Percentiles rank a stretch among this genome's conserved stretches.
Conservation (phyloP, 169 alveolate genomes). For the Plasmodium billcollinsi region DNA sequence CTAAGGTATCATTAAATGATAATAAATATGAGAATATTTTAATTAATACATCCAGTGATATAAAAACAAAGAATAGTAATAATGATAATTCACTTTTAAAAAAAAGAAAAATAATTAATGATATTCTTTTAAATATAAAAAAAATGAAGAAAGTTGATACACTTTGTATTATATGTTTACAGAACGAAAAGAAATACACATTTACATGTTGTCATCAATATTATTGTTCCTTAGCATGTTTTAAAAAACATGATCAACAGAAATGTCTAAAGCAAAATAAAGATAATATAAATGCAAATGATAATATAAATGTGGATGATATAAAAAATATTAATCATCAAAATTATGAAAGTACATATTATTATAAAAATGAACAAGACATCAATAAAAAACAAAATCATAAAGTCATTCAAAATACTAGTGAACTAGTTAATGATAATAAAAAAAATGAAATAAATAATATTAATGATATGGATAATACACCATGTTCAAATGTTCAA, state of each 20-base stretch:
- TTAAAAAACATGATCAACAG: constrained; percentile 17
- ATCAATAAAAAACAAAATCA: no score
- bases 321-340: no score
- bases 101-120: constrained; percentile 16
- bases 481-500: neutral
- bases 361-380: no score
- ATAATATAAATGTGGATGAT: no score
- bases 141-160: constrained; percentile 3
- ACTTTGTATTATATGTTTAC: constrained; percentile 13
- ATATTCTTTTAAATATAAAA: constrained; percentile 5
- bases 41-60: neutral
- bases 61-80: constrained; percentile 4
- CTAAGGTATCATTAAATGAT: neutral
- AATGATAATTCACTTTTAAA: neutral
- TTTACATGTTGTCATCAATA: constrained; percentile 35
- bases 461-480: neutral
- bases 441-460: neutral
- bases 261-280: constrained; percentile 4
- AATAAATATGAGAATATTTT: neutral
- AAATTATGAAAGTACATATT: no score
- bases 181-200: constrained; percentile 21
- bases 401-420: no score
- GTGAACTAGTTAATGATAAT: no score
- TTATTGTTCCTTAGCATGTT: constrained; percentile 35
- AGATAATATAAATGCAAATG: neutral